Base-by-base conservation (phyloP, 148 eudicot species). In the Diospyros lotus region DNA sequence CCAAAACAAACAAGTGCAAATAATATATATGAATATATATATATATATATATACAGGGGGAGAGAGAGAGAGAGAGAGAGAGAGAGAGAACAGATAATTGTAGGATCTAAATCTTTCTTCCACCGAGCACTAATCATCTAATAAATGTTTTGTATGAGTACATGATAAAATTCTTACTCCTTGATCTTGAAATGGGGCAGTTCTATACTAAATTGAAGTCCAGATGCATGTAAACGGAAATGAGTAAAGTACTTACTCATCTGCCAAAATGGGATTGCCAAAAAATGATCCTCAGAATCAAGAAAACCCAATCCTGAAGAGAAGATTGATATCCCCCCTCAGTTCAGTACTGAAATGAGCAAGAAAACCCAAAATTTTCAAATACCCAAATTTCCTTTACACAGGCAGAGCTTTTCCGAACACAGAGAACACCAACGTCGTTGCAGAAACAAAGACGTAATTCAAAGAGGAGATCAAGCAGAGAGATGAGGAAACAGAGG, bases 381-480 rank as follows among this genome's bases (percentile, higher is more conserved):
- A 28, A 28, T 28, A 28, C 28, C 28, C 28, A 28, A 28, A 28
- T 28, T 28, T 28, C 28, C 28, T 28, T 28, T 28, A 28, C 28
- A 28, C 28, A 28, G 28, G 28, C 28, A 28, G 28, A 28, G 28
- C 28, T 28, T 28, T 28, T 28, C 28, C 28, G 0, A 28, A 28
- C 28, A 28, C 28, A 28, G 28, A 28, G 28, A 28, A 28, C 28
- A 28, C 28, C 28, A 28, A 28, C 72, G 17, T 51, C 54, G 39
- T 68, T 62, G 68, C 58, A 52, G 14, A 39, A 76, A 13, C 60
- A 60, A 62, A 68, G 60, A 15, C 58, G 54, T 28, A 28, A 28
- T 28, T 28, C 28, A 28, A 28, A 28, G 28, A 28, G 12, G 15
- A 9, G 59, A 55, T 55, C 59, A 13, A 55, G 28, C 12, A 55